Conservation (phyloP, 2,329 filamentous ascomycete species). For the Lachnellula subtilissima region DNA sequence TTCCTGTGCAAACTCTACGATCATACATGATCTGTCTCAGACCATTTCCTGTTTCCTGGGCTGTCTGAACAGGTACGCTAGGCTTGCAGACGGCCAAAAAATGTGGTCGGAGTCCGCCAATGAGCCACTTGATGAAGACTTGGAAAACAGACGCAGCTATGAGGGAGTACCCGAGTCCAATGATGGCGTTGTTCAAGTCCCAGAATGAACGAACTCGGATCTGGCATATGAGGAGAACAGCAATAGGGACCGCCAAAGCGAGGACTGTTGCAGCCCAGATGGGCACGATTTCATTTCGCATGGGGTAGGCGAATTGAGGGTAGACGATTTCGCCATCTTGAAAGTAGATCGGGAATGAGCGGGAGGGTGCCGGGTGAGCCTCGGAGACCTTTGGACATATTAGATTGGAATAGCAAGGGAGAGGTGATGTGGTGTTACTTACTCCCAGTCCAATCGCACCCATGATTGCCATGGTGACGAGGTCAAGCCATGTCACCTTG, state of each 20-base stretch:
- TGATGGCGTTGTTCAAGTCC: slow-evolving; percentile 66
- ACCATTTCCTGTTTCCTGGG: slow-evolving; percentile 42
- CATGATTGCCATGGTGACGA: slow-evolving; percentile 62
- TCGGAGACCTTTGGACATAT: slow-evolving; percentile 48
- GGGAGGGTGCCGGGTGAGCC: slow-evolving; percentile 59
- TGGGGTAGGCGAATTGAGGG: slow-evolving; percentile 65
- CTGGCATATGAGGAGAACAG: slow-evolving; percentile 60
- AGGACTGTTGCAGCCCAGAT: slow-evolving; percentile 67
- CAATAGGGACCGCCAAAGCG: slow-evolving; percentile 59
- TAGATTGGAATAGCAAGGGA: slow-evolving; percentile 1
- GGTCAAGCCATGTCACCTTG: slow-evolving; percentile 61
- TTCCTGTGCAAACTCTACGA: slow-evolving; percentile 63
- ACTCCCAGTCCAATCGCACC: slow-evolving; percentile 64
- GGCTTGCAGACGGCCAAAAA: slow-evolving; percentile 69
- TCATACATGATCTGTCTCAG: slow-evolving; percentile 63
- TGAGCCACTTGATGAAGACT: slow-evolving; percentile 70
- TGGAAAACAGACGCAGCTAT: slow-evolving; percentile 71
- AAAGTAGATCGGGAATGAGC: slow-evolving; percentile 67
- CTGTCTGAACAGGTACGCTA: slow-evolving; percentile 39
- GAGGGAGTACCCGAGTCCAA: slow-evolving; percentile 65
- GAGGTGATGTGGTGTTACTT: slow-evolving; percentile 27
- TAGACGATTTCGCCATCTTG: slow-evolving; percentile 63
- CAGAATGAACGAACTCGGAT: slow-evolving; percentile 64
- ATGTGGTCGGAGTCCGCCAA: slow-evolving; percentile 67
- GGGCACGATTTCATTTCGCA: slow-evolving; percentile 65